Evolutionary conservation across 2,329 filamentous ascomycete genomes (phyloP), one percentile per base, ranked within the genome.

Genomic region (Penicillium fuscoglaucum): DNA sequence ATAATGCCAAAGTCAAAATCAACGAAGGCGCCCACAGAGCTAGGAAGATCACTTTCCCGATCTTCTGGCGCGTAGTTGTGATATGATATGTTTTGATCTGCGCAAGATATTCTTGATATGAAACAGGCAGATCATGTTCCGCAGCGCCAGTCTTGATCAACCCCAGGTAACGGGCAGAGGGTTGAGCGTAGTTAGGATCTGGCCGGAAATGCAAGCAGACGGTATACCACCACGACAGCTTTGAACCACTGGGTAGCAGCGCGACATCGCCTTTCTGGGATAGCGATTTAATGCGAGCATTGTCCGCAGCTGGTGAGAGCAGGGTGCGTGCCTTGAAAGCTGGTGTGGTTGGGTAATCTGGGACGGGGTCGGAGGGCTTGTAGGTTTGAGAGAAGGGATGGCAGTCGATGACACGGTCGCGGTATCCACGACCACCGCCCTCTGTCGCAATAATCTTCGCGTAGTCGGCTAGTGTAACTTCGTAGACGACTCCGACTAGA

Each of bases 401-500:
- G 75, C 93, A 97, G 29, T 89, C 86, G 13, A 96, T 87, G 0
- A 91, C 71, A 12, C 96, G 85, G 71, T 98, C 92, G 57, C 88
- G 80, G 78, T 99, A 99, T n/a, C 87, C 84, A 2, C 87, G 78
- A 19, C 93, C 93, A 33, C 90, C 93, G 52, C 93, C 93, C 74
- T 99, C 95, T 6, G 93, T 97, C 6, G 88, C 88, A 60, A 98
- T 88, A 66, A 99, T 96, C 59, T 85, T 89, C 7, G 87, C 83
- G 72, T 90, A 99, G 77, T 99, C 95, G 44, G 83, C 75, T 19
- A 83, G 79, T 0, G 92, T 96, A 31, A 98, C 91, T 78, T 98
- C 93, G 78, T 99, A 99, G 4, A 98, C 95, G 17, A 96, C 91
- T 26, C 95, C 95, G 41, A 97, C 85, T 2, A 99, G 83, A 5